These are phyloP conservation scores for Boletus subcaerulescens DNA, from an alignment of 768 basidiomycete species.

Conservation along the genomic window DNA sequence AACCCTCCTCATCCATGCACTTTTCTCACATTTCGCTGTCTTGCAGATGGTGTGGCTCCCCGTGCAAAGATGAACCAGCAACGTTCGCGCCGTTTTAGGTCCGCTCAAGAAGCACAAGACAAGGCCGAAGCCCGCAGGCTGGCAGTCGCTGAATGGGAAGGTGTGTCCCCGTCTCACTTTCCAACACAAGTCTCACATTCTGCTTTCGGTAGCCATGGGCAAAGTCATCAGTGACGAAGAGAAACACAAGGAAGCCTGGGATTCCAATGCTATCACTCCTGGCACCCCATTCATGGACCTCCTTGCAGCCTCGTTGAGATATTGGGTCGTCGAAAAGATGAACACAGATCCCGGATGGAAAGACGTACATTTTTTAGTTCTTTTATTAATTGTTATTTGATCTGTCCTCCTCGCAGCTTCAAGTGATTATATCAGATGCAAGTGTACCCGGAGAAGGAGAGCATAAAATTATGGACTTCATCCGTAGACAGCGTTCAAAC, in stretches of 20 bases:
- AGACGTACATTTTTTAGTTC: conserved; percentile 47
- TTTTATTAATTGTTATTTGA: neutral
- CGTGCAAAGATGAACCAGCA: conserved; percentile 99
- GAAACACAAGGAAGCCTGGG: conserved; percentile 85
- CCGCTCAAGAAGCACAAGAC: conserved; percentile 91
- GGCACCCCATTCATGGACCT: conserved; percentile 99
- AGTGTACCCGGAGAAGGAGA: conserved; percentile 98
- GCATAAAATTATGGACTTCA: conserved; percentile 99
- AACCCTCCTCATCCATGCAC: neutral
- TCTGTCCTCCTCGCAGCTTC: conserved; percentile 49
- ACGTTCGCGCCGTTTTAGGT: conserved; percentile 92
- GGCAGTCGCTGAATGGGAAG: conserved; percentile 82
- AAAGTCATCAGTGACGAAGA: conserved; percentile 80
- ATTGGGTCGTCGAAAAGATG: conserved; percentile 96
- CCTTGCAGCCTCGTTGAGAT: conserved; percentile 81
- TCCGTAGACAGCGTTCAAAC: conserved; percentile 84
- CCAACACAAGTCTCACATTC: neutral
- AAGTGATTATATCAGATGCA: conserved; percentile 96
- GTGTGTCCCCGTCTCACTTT: conserved; percentile 36
- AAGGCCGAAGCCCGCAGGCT: conserved; percentile 87
- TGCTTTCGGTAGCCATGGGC: conserved; percentile 74
- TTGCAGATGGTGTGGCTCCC: conserved; percentile 90
- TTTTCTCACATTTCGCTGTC: conserved; percentile 1
- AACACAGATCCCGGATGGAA: conserved; percentile 97
- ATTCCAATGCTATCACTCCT: conserved; percentile 98